These are phyloP conservation scores for Ophidiomyces ophidiicola DNA, from an alignment of 2,329 filamentous ascomycete genomes.

Conservation along the genomic window DNA sequence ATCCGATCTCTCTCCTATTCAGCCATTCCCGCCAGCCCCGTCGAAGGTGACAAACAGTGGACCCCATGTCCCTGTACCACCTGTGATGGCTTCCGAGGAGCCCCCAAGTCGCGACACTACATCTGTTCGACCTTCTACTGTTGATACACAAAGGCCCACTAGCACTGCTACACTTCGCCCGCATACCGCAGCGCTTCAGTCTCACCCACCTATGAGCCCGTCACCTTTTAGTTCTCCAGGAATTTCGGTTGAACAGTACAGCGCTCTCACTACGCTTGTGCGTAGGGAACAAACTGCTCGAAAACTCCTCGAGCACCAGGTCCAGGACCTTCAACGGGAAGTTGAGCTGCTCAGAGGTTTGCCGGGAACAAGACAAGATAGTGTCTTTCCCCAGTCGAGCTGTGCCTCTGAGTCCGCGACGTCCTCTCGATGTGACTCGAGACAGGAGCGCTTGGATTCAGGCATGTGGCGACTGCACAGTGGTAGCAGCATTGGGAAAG, in stretches of 20 bases:
- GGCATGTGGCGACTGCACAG: conserved; percentile 8
- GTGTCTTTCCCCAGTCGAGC: conserved; percentile 20
- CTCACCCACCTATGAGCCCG: conserved; percentile 19
- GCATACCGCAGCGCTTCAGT: conserved; percentile 19
- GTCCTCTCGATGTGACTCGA: background rate
- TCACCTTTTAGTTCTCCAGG: conserved; percentile 20
- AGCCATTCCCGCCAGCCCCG: background rate
- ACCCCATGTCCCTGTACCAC: conserved; percentile 8
- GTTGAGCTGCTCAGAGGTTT: conserved; percentile 26
- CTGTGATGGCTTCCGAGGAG: conserved; percentile 7
- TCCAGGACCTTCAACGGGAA: conserved; percentile 32
- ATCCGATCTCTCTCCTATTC: conserved; percentile 18
- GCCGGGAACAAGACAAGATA: conserved; percentile 24
- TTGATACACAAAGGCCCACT: conserved; percentile 24
- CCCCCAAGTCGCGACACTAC: conserved; percentile 3
- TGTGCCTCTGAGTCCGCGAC: conserved; percentile 2
- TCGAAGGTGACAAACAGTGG: conserved; percentile 12
- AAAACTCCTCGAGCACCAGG: conserved; percentile 34
- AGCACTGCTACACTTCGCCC: conserved; percentile 21
- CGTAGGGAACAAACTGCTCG: conserved; percentile 37
- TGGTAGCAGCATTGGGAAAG: background rate
- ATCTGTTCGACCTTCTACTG: conserved; percentile 14
- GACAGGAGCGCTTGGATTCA: conserved; percentile 7
- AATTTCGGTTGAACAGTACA: conserved; percentile 38
- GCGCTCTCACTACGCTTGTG: conserved; percentile 35